These are phyloP conservation scores for Lactifluus volemus DNA, from an alignment of 768 basidiomycete genomes.

Conservation along the genomic window DNA sequence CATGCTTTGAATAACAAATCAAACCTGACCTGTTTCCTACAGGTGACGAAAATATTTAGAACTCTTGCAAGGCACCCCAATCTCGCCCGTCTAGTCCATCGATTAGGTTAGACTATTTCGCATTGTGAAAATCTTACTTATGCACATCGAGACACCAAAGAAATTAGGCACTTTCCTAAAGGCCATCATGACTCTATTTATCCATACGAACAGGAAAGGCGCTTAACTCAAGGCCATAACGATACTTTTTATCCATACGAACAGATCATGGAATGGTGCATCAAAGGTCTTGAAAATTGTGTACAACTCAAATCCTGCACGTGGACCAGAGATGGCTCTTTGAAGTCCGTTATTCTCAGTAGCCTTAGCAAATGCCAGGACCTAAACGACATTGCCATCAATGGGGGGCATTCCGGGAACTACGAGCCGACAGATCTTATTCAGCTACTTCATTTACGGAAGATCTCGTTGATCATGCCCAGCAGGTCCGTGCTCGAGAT, in stretches of 20 bases:
- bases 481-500: conserved; percentile 42
- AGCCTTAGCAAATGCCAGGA: conserved; percentile 35
- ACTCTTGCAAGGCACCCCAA: conserved; percentile 47
- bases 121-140: background rate
- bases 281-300: conserved; percentile 52
- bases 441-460: conserved; percentile 42
- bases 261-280: conserved; percentile 31
- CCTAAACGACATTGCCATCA: conserved; percentile 58
- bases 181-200: conserved; percentile 27
- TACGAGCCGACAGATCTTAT: conserved; percentile 47
- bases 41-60: conserved; percentile 56
- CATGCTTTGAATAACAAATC: background rate
- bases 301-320: conserved; percentile 51
- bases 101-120: conserved; percentile 41
- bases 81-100: conserved; percentile 49
- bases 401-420: conserved; percentile 47
- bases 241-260: conserved; percentile 26
- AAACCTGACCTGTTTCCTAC: background rate
- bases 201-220: conserved; percentile 26
- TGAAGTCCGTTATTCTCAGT: conserved; percentile 50
- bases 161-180: conserved; percentile 69
- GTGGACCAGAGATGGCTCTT: conserved; percentile 76
- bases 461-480: conserved; percentile 71
- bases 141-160: conserved; percentile 29
- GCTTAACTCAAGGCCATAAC: too few relatives aligned